Percentiles rank a stretch among this genome's conserved stretches.
Evolutionary conservation across 2,329 filamentous ascomycete species (phyloP).

Genomic region (Didymella pinodella): DNA sequence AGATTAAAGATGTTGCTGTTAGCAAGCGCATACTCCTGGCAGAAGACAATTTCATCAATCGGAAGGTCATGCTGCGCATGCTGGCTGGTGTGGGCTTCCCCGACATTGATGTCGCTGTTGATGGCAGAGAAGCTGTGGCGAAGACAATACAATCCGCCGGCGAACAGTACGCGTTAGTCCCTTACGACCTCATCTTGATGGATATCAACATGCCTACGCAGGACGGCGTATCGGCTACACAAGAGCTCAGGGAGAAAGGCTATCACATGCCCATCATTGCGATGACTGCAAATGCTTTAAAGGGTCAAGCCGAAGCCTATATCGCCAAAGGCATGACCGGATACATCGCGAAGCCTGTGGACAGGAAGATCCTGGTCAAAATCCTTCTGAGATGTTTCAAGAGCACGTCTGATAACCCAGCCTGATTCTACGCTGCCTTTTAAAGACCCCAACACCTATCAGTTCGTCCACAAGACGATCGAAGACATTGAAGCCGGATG

Average conservation of each 20-base stretch:
- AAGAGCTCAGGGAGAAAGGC: conserved; percentile 35
- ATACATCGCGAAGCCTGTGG: conserved; percentile 64
- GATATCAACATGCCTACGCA: conserved; percentile 49
- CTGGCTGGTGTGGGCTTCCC: conserved; percentile 48
- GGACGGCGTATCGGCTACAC: conserved; percentile 42
- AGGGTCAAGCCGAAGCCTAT: conserved; percentile 63
- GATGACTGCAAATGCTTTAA: conserved; percentile 65
- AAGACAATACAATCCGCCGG: conserved; percentile 23
- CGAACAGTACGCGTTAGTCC: conserved; percentile 9
- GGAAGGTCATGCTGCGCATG: conserved; percentile 59
- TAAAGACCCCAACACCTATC: background rate
- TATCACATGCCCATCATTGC: conserved; percentile 58
- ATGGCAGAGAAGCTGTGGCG: conserved; percentile 55
- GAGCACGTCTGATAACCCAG: background rate
- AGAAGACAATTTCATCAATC: conserved; percentile 59
- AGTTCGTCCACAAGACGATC: too few relatives aligned
- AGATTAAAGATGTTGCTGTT: conserved; percentile 32
- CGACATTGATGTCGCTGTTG: conserved; percentile 49
- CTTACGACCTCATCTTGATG: conserved; percentile 47
- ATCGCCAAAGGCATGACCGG: conserved; percentile 64
- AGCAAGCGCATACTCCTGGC: conserved; percentile 51
- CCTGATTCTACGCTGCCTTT: background rate
- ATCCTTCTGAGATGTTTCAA: conserved; percentile 49
- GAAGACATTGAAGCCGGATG: background rate
- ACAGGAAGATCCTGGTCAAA: conserved; percentile 57